Evolutionary conservation across 805 yeast species (phyloP).

Genomic region (Lipomyces mesembrius): DNA sequence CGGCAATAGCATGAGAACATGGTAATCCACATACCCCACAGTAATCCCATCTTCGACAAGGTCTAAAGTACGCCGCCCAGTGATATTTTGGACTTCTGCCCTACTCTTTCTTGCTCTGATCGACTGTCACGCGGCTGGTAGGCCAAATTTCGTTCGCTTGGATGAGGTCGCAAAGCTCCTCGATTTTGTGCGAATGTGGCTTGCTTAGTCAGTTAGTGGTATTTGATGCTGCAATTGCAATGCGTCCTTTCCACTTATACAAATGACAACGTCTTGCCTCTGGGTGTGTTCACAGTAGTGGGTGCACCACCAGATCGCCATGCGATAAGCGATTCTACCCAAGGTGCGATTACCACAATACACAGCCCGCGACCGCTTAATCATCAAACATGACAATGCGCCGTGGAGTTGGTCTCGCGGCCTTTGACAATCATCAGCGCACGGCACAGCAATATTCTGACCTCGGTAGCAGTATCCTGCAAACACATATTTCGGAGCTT

Average conservation of each 20-base stretch:
- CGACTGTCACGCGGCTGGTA: too few species aligned
- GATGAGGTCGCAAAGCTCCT: not conserved
- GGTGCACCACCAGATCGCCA: too few species aligned
- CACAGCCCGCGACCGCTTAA: not conserved
- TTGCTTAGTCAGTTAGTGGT: not conserved
- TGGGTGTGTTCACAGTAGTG: not conserved
- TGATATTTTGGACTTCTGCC: too few species aligned
- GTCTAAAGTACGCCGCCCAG: too few species aligned
- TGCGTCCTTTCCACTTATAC: not conserved
- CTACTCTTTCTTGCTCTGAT: too few species aligned
- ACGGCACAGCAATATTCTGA: conserved; percentile 51
- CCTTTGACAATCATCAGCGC: conserved; percentile 50
- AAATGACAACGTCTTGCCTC: not conserved
- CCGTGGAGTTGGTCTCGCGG: conserved; percentile 53
- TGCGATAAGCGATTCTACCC: too few species aligned
- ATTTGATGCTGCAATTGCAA: not conserved
- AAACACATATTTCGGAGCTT: conserved; percentile 63
- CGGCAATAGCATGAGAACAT: too few species aligned
- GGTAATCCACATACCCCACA: too few species aligned
- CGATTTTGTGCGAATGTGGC: not conserved
- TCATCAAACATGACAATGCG: conserved; percentile 24
- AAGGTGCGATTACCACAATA: not conserved
- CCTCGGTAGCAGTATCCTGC: conserved; percentile 57
- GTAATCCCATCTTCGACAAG: too few species aligned
- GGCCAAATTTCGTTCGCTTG: not conserved